Evolutionary conservation across 2,329 filamentous ascomycete genomes (phyloP), one percentile per base, ranked within the genome.

Genomic region (Fusarium sp.): DNA sequence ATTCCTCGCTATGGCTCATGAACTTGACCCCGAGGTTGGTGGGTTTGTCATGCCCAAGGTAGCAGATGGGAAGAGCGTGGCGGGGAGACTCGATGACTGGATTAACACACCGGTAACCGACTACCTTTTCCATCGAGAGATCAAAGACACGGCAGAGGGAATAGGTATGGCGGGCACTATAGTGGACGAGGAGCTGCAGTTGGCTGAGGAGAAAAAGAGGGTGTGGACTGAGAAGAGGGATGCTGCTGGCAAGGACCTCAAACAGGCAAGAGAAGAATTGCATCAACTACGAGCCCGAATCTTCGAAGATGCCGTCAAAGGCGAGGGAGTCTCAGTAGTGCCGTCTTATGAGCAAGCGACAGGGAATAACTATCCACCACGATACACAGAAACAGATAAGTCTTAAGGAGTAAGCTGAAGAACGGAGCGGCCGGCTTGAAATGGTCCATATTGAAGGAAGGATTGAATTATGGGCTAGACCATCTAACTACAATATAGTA

Each of bases 91-190:
- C 5, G 50, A 54, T 8, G 41, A 54, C 21, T 54, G 31, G 41
- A 47, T 37, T 14, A 37, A 54, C n/a, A 54, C 50, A 4, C 41
- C 50, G 0, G 31, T 48, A 15, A 54, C 50, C 11, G 50, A 54
- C 15, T 54, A 54, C 18, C 7, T 54, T 14, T 54, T 54, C 23
- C 50, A 54, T 47, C 50, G 41, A 18, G 41, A 54, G 29, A 54
- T 54, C 14, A 8, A 31, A 29, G 41, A 11, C 7, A 54, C 50
- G n/a, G 41, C 50, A 15, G 41, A 54, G 15, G 50, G 41, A 9
- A 18, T 54, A n/a, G 41, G 15, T 15, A 27, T 13, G n/a, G 41
- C 41, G 31, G 41, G 31, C 15, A 13, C n/a, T 8, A 54, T 54
- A n/a, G 50, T 54, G 10, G 23, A 54, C 4, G 31, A 54, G 23